Evolutionary conservation across 2,329 filamentous ascomycete genomes (phyloP).

Genomic region (Colletotrichum phormii): DNA sequence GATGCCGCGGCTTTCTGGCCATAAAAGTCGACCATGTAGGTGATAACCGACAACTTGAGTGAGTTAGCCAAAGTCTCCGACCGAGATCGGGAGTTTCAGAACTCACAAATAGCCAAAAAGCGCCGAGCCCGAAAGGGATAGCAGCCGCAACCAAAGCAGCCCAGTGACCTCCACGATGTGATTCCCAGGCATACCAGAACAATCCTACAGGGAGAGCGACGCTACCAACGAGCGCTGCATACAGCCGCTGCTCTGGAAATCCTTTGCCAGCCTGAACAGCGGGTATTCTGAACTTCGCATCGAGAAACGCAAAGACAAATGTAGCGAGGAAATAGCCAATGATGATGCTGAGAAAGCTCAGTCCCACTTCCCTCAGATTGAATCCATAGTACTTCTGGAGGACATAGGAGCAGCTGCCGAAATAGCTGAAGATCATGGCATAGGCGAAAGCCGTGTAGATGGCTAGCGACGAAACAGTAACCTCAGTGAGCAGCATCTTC

Average conservation of each 20-base stretch:
- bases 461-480: constrained; percentile 76
- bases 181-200: constrained; percentile 48
- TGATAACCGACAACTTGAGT: constrained; percentile 21
- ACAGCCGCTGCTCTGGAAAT: constrained; percentile 37
- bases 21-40: constrained; percentile 39
- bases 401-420: constrained; percentile 52
- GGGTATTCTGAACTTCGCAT: constrained; percentile 20
- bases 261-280: background rate
- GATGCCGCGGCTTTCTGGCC: constrained; percentile 35
- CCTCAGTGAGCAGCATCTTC: constrained; percentile 44
- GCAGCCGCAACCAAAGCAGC: constrained; percentile 34
- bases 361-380: constrained; percentile 18
- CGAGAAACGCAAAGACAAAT: constrained; percentile 27
- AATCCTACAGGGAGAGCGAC: constrained; percentile 33
- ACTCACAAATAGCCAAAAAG: background rate
- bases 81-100: fast-evolving
- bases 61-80: fast-evolving
- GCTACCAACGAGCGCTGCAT: constrained; percentile 38
- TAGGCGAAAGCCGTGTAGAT: constrained; percentile 71
- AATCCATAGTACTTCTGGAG: constrained; percentile 37
- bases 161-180: constrained; percentile 41
- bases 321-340: constrained; percentile 34
- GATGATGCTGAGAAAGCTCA: constrained; percentile 37
- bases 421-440: constrained; percentile 63
- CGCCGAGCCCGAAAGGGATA: constrained; percentile 33